phyloP scores from a whole-genome alignment of 2,329 filamentous ascomycete species.

The Lecanicillium sp. region DNA sequence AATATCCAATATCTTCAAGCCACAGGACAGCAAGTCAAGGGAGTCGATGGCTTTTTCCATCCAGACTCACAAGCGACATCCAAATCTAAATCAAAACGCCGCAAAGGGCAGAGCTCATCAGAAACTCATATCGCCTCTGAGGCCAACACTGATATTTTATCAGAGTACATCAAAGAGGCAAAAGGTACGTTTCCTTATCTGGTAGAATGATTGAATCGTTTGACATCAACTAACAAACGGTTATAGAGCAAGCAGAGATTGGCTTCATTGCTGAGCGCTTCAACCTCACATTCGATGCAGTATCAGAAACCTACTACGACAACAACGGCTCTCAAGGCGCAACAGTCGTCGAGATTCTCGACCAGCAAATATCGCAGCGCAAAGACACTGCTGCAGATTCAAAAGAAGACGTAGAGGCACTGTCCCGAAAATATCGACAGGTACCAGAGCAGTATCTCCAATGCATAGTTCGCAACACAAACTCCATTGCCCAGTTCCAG shows the following conservation, averaged over 20 bases:
- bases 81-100: conserved; percentile 25
- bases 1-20: conserved; percentile 72
- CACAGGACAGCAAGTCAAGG: conserved; percentile 53
- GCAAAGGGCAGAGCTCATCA: conserved; percentile 16
- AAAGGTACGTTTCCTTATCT: conserved; percentile 18
- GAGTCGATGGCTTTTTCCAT: conserved; percentile 73
- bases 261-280: conserved; percentile 35
- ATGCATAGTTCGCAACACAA: conserved; percentile 32
- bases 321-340: conserved; percentile 29
- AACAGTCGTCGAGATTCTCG: conserved; percentile 32
- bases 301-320: conserved; percentile 30
- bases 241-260: conserved; percentile 29
- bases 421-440: conserved; percentile 29
- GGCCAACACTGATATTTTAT: conserved; percentile 8
- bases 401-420: conserved; percentile 21
- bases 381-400: conserved; percentile 19
- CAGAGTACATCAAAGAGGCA: conserved; percentile 16
- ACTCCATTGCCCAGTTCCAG: conserved; percentile 22
- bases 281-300: conserved; percentile 30
- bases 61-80: conserved; percentile 38
- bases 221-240: neutral
- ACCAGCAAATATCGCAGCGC: conserved; percentile 28
- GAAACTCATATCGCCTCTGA: conserved; percentile 12
- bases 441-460: conserved; percentile 34
- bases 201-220: conserved; percentile 1